Conservation (phyloP, 768 basidiomycete genomes). For the Antrodiella citrinella region DNA sequence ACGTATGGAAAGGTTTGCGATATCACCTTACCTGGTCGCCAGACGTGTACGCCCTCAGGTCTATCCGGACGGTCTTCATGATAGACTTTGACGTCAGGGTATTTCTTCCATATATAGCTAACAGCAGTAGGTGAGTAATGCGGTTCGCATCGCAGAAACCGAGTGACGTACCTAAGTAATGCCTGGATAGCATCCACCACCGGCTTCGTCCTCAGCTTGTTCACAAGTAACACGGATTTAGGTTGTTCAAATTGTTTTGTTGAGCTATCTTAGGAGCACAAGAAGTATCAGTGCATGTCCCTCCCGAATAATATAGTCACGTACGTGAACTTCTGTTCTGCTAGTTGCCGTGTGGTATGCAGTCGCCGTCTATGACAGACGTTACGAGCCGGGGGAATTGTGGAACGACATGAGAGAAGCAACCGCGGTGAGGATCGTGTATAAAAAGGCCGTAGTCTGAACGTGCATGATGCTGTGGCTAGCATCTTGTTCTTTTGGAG, state of each 20-base stretch:
- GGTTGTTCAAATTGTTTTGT: constrained; percentile 28
- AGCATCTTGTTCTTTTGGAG: too few species aligned
- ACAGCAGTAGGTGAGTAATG: not conserved
- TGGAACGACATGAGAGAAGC: not conserved
- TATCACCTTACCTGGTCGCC: constrained; percentile 47
- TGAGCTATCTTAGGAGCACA: constrained; percentile 10
- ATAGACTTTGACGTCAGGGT: constrained; percentile 24
- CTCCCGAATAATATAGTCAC: not conserved
- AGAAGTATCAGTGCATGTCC: too few species aligned
- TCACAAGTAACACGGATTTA: constrained; percentile 66
- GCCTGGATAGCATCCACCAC: constrained; percentile 72
- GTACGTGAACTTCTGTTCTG: not conserved
- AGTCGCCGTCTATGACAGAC: not conserved
- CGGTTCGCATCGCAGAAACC: not conserved
- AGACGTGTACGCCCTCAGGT: constrained; percentile 36
- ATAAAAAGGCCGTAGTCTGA: too few species aligned
- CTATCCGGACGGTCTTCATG: constrained; percentile 39
- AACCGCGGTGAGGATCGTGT: not conserved
- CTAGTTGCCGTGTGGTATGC: not conserved
- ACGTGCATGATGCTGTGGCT: too few species aligned
- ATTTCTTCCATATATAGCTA: constrained; percentile 23
- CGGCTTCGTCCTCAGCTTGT: constrained; percentile 71
- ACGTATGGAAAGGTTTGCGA: not conserved
- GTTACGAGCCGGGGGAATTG: not conserved
- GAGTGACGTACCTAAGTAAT: constrained; percentile 49